These are phyloP conservation scores for Neopestalotiopsis sp. DNA, from an alignment of 2,329 filamentous ascomycete species.

Conservation along the genomic window DNA sequence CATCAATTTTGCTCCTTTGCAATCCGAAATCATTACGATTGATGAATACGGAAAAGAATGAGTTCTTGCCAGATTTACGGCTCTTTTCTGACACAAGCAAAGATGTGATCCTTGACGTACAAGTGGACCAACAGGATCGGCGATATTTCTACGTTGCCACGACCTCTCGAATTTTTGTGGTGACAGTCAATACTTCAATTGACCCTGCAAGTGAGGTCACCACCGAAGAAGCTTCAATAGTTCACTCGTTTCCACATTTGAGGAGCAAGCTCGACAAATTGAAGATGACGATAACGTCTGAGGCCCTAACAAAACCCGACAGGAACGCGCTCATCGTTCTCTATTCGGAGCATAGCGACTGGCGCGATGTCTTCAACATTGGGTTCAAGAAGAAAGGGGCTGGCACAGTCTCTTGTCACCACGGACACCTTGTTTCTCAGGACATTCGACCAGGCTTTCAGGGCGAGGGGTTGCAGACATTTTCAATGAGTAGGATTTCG, in stretches of 20 bases:
- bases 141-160: conserved; percentile 36
- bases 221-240: conserved; percentile 32
- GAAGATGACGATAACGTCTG: conserved; percentile 42
- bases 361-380: conserved; percentile 33
- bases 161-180: conserved; percentile 33
- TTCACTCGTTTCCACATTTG: conserved; percentile 52
- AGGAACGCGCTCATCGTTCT: conserved; percentile 29
- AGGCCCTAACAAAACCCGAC: conserved; percentile 20
- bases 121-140: conserved; percentile 29
- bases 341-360: conserved; percentile 29
- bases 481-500: conserved; percentile 27
- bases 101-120: conserved; percentile 34
- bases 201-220: conserved; percentile 26
- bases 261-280: conserved; percentile 43
- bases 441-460: not conserved
- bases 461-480: conserved; percentile 21
- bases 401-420: conserved; percentile 28
- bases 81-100: conserved; percentile 26
- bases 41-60: conserved; percentile 30
- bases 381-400: conserved; percentile 26
- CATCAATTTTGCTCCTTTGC: conserved; percentile 54
- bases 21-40: conserved; percentile 34
- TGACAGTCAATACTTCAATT: conserved; percentile 26
- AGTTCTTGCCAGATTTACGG: conserved; percentile 31
- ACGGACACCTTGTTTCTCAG: conserved; percentile 23